These are phyloP conservation scores for Candida easanensis DNA, from an alignment of 805 yeast species.

Conservation along the genomic window DNA sequence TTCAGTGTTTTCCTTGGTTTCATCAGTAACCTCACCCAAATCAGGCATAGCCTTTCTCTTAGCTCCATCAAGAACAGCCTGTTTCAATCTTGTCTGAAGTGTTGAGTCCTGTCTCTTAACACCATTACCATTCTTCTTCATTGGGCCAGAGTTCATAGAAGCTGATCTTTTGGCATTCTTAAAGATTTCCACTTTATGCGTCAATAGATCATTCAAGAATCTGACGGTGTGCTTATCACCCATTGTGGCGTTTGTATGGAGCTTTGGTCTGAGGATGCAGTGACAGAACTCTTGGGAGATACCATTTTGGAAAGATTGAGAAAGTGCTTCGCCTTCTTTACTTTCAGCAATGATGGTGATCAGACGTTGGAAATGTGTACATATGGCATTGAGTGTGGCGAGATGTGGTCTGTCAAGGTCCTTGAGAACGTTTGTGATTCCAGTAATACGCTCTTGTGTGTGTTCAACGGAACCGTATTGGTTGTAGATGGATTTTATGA, in stretches of 20 bases:
- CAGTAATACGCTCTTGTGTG: slow-evolving; percentile 45
- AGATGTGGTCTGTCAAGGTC: slow-evolving; percentile 69
- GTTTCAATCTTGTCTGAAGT: slow-evolving; percentile 23
- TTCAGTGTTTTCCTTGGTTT: not conserved
- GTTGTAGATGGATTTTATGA: slow-evolving; percentile 63
- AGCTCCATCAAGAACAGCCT: slow-evolving; percentile 23
- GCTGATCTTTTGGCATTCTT: slow-evolving; percentile 47
- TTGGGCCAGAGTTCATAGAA: slow-evolving; percentile 5
- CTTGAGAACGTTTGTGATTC: slow-evolving; percentile 61
- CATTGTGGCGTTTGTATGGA: slow-evolving; percentile 42
- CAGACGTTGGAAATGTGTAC: slow-evolving; percentile 69
- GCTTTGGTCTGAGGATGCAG: slow-evolving; percentile 54
- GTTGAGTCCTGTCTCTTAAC: slow-evolving; percentile 23
- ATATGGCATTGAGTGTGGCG: slow-evolving; percentile 78
- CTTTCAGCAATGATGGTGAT: slow-evolving; percentile 50
- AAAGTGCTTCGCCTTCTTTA: slow-evolving; percentile 34
- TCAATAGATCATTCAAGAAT: slow-evolving; percentile 60
- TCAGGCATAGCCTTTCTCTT: slow-evolving; percentile 7
- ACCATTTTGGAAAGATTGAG: slow-evolving; percentile 37
- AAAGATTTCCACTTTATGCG: slow-evolving; percentile 60
- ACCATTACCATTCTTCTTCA: not conserved
- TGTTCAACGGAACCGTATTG: slow-evolving; percentile 38
- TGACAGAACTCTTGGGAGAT: slow-evolving; percentile 67
- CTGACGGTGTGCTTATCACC: slow-evolving; percentile 57
- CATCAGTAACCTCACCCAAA: slow-evolving; percentile 1